These are phyloP conservation scores for Clausena lansium DNA, from an alignment of 345 rosid species.

Conservation along the genomic window DNA sequence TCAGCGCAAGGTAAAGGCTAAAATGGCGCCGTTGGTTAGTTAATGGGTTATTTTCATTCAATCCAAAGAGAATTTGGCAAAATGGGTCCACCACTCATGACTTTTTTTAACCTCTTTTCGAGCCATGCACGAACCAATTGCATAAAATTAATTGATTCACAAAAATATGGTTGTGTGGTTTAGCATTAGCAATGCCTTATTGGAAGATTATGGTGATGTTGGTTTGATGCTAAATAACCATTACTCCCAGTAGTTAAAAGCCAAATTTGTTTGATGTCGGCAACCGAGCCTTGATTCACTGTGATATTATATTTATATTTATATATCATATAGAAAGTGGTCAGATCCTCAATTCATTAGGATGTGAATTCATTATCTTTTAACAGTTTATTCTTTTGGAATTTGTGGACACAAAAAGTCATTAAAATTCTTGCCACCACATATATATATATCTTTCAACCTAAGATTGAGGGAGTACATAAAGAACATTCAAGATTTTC, in stretches of 20 bases:
- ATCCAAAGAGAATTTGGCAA: neutral
- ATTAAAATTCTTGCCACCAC: no score
- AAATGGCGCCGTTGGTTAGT: neutral
- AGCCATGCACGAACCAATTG: no score
- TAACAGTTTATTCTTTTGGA: no score
- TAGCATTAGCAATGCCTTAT: neutral
- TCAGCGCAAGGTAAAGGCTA: neutral
- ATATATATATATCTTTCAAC: no score
- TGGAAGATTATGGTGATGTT: neutral
- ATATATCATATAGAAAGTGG: neutral
- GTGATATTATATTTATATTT: no score
- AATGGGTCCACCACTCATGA: neutral
- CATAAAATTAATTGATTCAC: neutral
- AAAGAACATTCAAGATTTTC: no score
- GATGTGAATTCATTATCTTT: neutral
- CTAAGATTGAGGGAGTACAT: no score
- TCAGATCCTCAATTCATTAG: neutral
- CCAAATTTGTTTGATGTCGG: neutral
- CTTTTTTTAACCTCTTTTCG: neutral
- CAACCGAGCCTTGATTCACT: neutral
- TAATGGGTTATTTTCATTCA: slow-evolving; percentile 19
- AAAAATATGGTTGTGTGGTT: neutral
- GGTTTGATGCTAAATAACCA: neutral
- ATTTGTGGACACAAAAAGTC: no score
- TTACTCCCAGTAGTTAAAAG: neutral